Evolutionary conservation across 2,329 filamentous ascomycete genomes (phyloP).

Genomic region (Xylariaceae sp.): DNA sequence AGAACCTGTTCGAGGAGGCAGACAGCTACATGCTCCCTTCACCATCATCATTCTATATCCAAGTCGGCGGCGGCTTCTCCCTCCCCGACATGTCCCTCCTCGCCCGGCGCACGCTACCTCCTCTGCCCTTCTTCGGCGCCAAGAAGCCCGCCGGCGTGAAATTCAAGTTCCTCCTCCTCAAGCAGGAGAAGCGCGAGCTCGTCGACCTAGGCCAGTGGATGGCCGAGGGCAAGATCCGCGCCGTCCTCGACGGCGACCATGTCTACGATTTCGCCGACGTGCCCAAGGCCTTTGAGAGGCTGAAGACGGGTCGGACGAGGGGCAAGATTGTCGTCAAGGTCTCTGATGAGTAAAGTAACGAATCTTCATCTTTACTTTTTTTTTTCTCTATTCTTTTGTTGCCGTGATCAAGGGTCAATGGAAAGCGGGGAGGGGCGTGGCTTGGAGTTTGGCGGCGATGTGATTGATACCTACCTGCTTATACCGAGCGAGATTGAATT

Average conservation of each 20-base stretch:
- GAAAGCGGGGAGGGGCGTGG: no score
- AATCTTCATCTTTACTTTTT: neutral
- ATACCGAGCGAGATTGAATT: no score
- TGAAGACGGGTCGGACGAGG: constrained; percentile 49
- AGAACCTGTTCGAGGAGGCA: constrained; percentile 48
- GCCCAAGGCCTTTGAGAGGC: constrained; percentile 50
- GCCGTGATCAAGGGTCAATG: no score
- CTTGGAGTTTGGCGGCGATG: no score
- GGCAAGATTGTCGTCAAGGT: constrained; percentile 52
- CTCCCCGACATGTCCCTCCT: constrained; percentile 15
- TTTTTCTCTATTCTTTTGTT: no score
- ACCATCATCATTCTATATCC: constrained; percentile 50
- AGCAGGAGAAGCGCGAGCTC: constrained; percentile 40
- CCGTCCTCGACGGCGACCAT: constrained; percentile 47
- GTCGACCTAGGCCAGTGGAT: constrained; percentile 49
- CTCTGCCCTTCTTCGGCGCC: constrained; percentile 34
- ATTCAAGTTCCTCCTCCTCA: constrained; percentile 34
- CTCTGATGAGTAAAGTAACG: constrained; percentile 8
- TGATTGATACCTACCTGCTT: no score
- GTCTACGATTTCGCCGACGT: constrained; percentile 51
- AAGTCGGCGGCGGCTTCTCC: constrained; percentile 39
- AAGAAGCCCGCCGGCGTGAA: constrained; percentile 38
- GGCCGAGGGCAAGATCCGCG: constrained; percentile 51
- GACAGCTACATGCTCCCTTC: constrained; percentile 44
- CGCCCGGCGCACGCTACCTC: constrained; percentile 24